These are phyloP conservation scores for Boletus edulis DNA, from an alignment of 768 basidiomycete genomes.

Conservation along the genomic window DNA sequence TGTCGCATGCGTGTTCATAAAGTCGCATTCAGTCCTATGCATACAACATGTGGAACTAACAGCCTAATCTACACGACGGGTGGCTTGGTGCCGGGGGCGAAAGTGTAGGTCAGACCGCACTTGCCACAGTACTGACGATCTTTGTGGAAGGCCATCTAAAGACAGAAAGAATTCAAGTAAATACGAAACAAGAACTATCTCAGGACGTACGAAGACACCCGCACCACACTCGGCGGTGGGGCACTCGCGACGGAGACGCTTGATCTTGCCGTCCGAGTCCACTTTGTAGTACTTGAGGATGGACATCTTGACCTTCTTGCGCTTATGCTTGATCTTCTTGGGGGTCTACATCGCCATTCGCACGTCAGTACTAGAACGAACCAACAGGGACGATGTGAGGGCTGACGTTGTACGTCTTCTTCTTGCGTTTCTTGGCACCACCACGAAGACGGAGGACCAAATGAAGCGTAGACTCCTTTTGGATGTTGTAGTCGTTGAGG, in stretches of 20 bases:
- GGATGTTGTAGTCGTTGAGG: conserved; percentile 94
- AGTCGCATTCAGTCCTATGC: conserved; percentile 9
- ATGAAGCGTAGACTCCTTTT: conserved; percentile 99
- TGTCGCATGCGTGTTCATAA: not conserved
- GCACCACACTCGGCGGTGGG: conserved; percentile 80
- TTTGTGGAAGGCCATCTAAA: conserved; percentile 96
- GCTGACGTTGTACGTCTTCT: conserved; percentile 97
- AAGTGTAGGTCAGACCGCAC: conserved; percentile 86
- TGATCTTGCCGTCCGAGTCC: conserved; percentile 99
- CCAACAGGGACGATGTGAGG: conserved; percentile 6
- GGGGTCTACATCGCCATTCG: conserved; percentile 58
- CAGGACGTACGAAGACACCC: conserved; percentile 70
- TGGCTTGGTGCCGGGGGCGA: conserved; percentile 77
- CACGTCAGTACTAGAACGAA: conserved; percentile 2
- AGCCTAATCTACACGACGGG: conserved; percentile 53
- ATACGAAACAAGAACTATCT: not conserved
- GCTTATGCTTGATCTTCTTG: conserved; percentile 99
- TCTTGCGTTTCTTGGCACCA: conserved; percentile 99
- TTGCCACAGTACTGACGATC: conserved; percentile 99
- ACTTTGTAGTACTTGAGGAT: conserved; percentile 99
- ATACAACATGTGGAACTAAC: conserved; percentile 8
- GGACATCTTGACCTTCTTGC: conserved; percentile 99
- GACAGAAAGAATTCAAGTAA: conserved; percentile 12
- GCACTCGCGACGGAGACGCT: conserved; percentile 98
- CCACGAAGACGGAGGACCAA: conserved; percentile 96